Evolutionary conservation across 352 stramenopile genomes (phyloP), one percentile per base, ranked within the genome.

Genomic region (Pythium sp.): DNA sequence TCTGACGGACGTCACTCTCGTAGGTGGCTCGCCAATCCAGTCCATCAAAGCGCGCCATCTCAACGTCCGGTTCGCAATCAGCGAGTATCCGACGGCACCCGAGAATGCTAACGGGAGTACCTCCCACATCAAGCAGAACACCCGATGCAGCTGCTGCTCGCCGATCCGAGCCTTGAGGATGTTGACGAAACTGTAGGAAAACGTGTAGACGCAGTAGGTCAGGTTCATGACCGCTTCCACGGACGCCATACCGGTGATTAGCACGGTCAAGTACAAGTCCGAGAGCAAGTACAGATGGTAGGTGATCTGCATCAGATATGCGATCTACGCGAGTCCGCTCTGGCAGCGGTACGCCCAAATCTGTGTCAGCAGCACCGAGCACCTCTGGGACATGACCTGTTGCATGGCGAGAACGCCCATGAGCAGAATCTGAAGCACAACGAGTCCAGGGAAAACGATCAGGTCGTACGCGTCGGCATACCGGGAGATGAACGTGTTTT

Each of bases 321-420:
- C 74, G 38, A 72, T 62, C 65, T 79, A 71, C 68, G 75, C 74
- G 22, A 70, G 73, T 46, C 73, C 73, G 62, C 70, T 79, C 62
- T 79, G 73, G 58, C 73, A 79, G 14, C 68, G 68, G 28, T 79
- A 79, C 30, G 73, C 73, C 73, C 73, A 79, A 58, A 79, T 79
- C 63, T 79, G 73, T 12, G 68, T 77, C 20, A 79, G 49, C 34
- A 79, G 62, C 38, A 77, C 73, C 2, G 73, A 77, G 30, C 76
- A 71, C 32, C 72, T 69, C 30, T 75, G 73, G 34, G 64, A 47
- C 73, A 79, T 77, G 14, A 74, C 71, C 72, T 79, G 71, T 41
- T 79, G 76, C 1, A 74, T 59, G 64, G 63, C 75, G 3, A 76
- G 34, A 12, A 73, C 47, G 5, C 69, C 69, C 69, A 78, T 74